Evolutionary conservation across 345 rosid genomes (phyloP).

Genomic region (Brassica nigra): DNA sequence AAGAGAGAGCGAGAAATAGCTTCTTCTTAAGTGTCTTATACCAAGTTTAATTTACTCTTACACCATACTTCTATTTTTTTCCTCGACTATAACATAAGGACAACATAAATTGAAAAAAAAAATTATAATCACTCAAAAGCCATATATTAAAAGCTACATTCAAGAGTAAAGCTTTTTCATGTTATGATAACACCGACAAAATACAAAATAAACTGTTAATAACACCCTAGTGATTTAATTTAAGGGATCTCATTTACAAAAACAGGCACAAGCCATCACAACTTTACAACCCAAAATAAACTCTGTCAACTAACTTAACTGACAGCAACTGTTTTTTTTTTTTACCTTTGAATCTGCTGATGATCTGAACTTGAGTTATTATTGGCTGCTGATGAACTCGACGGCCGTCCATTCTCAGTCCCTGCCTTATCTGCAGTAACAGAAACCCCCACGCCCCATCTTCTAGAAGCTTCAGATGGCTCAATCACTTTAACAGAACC

Average conservation of each 20-base stretch:
- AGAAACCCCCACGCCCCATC: conserved; percentile 76
- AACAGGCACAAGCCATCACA: conserved; percentile 30
- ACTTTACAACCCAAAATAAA: conserved; percentile 42
- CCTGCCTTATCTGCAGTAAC: conserved; percentile 66
- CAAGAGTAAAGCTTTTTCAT: conserved; percentile 12
- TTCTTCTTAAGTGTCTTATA: too few relatives aligned
- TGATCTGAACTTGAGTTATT: conserved; percentile 77
- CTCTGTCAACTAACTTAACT: conserved; percentile 40
- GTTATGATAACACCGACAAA: conserved; percentile 2
- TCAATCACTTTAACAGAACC: conserved; percentile 87
- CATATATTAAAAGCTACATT: conserved; percentile 15
- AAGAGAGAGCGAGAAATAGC: too few relatives aligned
- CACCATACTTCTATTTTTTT: not conserved
- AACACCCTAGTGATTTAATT: conserved; percentile 24
- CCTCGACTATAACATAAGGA: not conserved
- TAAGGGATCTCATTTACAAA: conserved; percentile 39
- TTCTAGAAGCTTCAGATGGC: conserved; percentile 70
- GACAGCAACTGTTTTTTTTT: conserved; percentile 18
- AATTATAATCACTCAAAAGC: not conserved
- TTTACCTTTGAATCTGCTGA: conserved; percentile 78
- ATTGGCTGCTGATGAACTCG: conserved; percentile 79
- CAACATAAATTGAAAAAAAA: not conserved
- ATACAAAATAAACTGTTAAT: not conserved
- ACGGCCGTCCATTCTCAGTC: conserved; percentile 56
- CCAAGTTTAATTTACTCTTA: too few relatives aligned